Evolutionary conservation across 2,329 filamentous ascomycete species (phyloP).

Genomic region (Pezicula neosporulosa): DNA sequence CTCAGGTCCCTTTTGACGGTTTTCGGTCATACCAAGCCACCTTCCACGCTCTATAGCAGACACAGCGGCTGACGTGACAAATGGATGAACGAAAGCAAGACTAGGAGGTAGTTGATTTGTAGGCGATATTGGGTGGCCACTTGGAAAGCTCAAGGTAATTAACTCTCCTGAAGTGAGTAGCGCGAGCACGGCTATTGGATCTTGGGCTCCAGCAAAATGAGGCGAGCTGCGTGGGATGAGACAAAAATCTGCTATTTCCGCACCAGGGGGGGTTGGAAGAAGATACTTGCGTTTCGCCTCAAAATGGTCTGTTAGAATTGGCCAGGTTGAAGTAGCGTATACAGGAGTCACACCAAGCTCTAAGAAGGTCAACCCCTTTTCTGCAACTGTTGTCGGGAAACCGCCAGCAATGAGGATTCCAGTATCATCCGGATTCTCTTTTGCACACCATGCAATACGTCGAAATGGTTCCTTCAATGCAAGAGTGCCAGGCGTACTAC

Average conservation of each 20-base stretch:
- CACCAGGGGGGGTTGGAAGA: conserved; percentile 72
- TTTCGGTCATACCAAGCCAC: conserved; percentile 92
- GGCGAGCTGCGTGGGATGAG: conserved; percentile 79
- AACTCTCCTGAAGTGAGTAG: conserved; percentile 84
- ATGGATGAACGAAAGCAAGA: conserved; percentile 85
- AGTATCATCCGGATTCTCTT: conserved; percentile 90
- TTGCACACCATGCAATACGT: conserved; percentile 88
- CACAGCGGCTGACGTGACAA: conserved; percentile 71
- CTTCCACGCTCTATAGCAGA: conserved; percentile 71
- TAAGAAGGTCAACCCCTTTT: conserved; percentile 81
- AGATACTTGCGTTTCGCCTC: conserved; percentile 69
- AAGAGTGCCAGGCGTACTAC: conserved; percentile 44
- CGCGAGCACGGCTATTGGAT: conserved; percentile 81
- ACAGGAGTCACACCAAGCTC: conserved; percentile 86
- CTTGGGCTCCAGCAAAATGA: conserved; percentile 82
- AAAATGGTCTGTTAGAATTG: conserved; percentile 74
- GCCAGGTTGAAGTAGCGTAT: conserved; percentile 90
- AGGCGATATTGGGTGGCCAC: conserved; percentile 83
- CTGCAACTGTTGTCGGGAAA: conserved; percentile 59
- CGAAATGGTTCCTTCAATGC: conserved; percentile 70
- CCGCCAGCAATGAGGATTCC: conserved; percentile 85
- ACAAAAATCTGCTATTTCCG: conserved; percentile 76
- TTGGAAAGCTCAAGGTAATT: conserved; percentile 87
- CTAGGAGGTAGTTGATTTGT: conserved; percentile 91
- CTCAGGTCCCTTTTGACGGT: conserved; percentile 71